Evolutionary conservation across 2,329 filamentous ascomycete genomes (phyloP).

Genomic region (Xylaria sp.): DNA sequence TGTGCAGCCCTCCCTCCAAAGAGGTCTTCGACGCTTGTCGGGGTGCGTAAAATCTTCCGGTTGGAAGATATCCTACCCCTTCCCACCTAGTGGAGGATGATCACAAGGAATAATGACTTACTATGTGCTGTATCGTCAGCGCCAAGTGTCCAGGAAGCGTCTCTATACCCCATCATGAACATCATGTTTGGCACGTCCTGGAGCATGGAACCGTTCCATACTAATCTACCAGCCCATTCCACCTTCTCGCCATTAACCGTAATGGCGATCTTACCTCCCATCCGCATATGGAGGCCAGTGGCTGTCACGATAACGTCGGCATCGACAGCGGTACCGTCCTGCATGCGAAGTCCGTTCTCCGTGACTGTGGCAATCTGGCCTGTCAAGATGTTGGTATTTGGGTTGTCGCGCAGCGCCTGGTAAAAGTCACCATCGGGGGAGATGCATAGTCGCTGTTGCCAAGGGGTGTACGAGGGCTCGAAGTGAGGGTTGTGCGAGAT

Average conservation of each 20-base stretch:
- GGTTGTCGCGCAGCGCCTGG: slow-evolving; percentile 51
- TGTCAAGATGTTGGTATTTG: slow-evolving; percentile 54
- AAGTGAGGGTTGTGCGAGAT: slow-evolving; percentile 65
- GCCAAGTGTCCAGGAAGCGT: slow-evolving; percentile 71
- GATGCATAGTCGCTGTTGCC: slow-evolving; percentile 77
- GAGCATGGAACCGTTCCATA: slow-evolving; percentile 72
- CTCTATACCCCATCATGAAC: slow-evolving; percentile 69
- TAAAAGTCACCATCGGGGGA: slow-evolving; percentile 61
- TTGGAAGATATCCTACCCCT: too few relatives aligned
- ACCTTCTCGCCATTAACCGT: slow-evolving; percentile 62
- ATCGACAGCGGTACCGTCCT: slow-evolving; percentile 57
- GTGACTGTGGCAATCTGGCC: slow-evolving; percentile 60
- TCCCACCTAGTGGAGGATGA: too few relatives aligned
- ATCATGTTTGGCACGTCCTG: slow-evolving; percentile 70
- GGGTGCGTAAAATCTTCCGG: too few relatives aligned
- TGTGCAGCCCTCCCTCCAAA: neutral
- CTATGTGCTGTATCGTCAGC: slow-evolving; percentile 62
- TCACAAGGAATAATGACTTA: too few relatives aligned
- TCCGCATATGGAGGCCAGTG: slow-evolving; percentile 67
- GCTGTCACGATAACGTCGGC: slow-evolving; percentile 74
- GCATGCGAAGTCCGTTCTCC: slow-evolving; percentile 55
- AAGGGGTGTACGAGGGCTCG: slow-evolving; percentile 65
- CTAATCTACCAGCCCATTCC: slow-evolving; percentile 57
- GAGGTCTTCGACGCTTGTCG: neutral
- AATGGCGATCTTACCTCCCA: slow-evolving; percentile 65